These are phyloP conservation scores for Noccaea bulbosa DNA, from an alignment of 345 rosid species.

Conservation along the genomic window DNA sequence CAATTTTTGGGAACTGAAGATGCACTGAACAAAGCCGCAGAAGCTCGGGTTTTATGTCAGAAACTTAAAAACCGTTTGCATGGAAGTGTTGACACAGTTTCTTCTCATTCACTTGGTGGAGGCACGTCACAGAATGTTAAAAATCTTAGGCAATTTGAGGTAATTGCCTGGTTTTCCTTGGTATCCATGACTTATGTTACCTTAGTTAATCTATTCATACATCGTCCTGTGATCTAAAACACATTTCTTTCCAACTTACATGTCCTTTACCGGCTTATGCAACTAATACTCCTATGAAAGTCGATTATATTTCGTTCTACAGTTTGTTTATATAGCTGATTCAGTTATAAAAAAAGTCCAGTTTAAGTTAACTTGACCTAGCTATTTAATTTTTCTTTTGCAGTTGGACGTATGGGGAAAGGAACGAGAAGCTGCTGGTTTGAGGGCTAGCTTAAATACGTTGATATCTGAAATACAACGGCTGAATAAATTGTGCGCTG, in stretches of 20 bases:
- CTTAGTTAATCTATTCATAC: background rate
- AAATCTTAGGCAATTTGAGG: slow-evolving; percentile 81
- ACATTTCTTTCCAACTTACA: background rate
- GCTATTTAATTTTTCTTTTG: slow-evolving; percentile 21
- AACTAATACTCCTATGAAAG: background rate
- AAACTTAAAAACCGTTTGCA: slow-evolving; percentile 70
- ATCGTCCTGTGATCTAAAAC: slow-evolving; percentile 11
- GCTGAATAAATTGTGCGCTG: slow-evolving; percentile 78
- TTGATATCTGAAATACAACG: slow-evolving; percentile 80
- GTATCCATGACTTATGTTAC: slow-evolving; percentile 5
- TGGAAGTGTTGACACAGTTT: slow-evolving; percentile 60
- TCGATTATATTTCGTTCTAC: background rate
- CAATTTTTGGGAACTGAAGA: slow-evolving; percentile 93
- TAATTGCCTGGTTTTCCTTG: slow-evolving; percentile 35
- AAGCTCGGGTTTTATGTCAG: slow-evolving; percentile 75
- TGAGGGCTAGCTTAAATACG: slow-evolving; percentile 80
- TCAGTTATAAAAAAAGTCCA: background rate
- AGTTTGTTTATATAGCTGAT: background rate
- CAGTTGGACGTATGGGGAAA: slow-evolving; percentile 93
- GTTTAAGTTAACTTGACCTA: slow-evolving; percentile 13
- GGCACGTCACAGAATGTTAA: slow-evolving; percentile 67
- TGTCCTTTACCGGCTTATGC: background rate
- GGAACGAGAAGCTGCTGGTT: slow-evolving; percentile 85
- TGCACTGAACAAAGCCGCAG: slow-evolving; percentile 80
- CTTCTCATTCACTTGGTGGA: slow-evolving; percentile 58